phyloP scores from a whole-genome alignment of 1,139 yeast genomes.

The Nadsonia starkeyi-henricii region DNA sequence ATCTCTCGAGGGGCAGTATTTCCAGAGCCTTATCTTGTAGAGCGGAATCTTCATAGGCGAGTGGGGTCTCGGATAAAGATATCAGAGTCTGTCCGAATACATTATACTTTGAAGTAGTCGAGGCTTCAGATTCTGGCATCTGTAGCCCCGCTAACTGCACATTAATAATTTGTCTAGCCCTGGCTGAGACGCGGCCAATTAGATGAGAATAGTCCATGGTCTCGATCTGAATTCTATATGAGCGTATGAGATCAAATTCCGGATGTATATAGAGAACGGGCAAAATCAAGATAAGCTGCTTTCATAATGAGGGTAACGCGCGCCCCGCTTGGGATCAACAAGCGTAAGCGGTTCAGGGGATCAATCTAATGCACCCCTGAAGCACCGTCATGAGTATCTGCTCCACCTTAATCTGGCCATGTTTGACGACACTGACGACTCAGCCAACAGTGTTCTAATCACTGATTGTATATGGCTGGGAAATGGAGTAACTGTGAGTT shows the following conservation, averaged over 20 bases:
- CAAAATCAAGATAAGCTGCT: no score
- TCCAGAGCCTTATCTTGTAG: conserved; percentile 28
- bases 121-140: no score
- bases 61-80: conserved; percentile 12
- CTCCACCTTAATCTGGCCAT: no score
- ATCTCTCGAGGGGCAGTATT: conserved; percentile 24
- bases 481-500: neutral
- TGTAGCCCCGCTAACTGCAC: neutral
- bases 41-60: conserved; percentile 25
- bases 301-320: no score
- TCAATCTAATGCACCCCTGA: no score
- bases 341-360: no score
- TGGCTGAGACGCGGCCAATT: neutral
- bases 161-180: neutral
- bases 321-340: no score
- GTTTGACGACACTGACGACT: neutral
- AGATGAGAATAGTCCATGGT: neutral
- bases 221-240: no score
- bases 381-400: no score
- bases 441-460: neutral
- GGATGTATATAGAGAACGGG: no score
- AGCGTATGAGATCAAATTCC: no score
- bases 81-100: neutral
- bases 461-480: neutral
- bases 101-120: neutral